Evolutionary conservation across 2,329 filamentous ascomycete species (phyloP), one percentile per base, ranked within the genome.

Genomic region (Diaporthe velutina): DNA sequence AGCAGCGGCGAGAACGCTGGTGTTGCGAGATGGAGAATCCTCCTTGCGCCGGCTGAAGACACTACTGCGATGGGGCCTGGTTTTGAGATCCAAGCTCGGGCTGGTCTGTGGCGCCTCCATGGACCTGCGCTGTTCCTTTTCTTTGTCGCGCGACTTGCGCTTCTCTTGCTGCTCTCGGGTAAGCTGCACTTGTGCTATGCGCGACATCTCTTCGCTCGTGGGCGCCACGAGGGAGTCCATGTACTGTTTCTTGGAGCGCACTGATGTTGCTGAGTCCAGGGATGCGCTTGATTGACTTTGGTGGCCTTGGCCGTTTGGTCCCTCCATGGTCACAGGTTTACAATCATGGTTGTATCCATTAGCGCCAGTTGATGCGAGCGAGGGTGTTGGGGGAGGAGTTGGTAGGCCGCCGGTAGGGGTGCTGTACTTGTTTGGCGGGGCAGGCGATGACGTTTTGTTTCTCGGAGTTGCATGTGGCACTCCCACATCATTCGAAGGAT

Each of bases 151-250:
- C 45, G 84, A 80, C 73, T 83, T 84, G 64, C 84, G 85, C 57
- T 83, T 85, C 50, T 85, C 82, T 73, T 86, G 84, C 28, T 83
- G 81, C 78, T 89, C 87, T 52, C 84, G 86, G 64, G 84, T 77
- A 66, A 87, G 82, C 78, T 92, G 90, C 10, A 89, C 81, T 28
- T 82, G 81, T 45, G 85, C 83, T 64, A 92, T 89, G 74, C 84
- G 84, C 75, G 85, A 81, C 45, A 90, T 87, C 73, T 87, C 84
- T 40, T 86, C 82, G 38, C 77, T 77, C 1, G 87, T 86, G 2
- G 88, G 88, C 57, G 85, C 83, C 28, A 86, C 82, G 15, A 90
- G 81, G 13, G 87, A 87, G 73, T 88, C 87, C 81, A 90, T 83
- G 79, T 90, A 90, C 75, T 84, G 81, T 77, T 85, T 84, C 66